A percentile compares a stretch with the other conserved stretches of the same genome.
Evolutionary conservation across 495 filamentous ascomycete genomes (phyloP).

Genomic region (Neurospora sp.): DNA sequence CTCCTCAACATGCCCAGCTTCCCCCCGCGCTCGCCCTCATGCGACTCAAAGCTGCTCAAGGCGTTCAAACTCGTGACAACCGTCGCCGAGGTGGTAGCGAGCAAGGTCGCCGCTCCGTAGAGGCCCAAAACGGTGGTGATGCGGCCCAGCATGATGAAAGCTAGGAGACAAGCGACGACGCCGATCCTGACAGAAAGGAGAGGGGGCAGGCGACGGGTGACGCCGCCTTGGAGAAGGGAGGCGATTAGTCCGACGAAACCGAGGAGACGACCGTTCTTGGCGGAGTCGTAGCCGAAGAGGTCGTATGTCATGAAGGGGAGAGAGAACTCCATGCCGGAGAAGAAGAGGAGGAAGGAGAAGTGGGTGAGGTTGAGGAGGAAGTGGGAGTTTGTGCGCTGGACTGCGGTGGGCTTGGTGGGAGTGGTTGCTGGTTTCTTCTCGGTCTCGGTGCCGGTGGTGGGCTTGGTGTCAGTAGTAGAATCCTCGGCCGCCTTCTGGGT

Average conservation of each 20-base stretch:
- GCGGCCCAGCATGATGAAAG: constrained; percentile 71
- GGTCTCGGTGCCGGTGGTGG: too few relatives aligned
- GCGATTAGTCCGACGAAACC: constrained; percentile 92
- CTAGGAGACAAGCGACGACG: constrained; percentile 61
- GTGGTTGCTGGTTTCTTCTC: constrained; percentile 5
- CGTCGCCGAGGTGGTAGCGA: constrained; percentile 83
- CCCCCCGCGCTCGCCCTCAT: constrained; percentile 67
- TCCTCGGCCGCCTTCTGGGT: constrained; percentile 8
- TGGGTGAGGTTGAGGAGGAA: constrained; percentile 77
- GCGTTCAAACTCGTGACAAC: constrained; percentile 93
- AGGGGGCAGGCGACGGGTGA: constrained; percentile 73
- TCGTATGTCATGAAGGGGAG: constrained; percentile 96
- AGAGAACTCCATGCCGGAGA: constrained; percentile 93
- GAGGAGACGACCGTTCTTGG: constrained; percentile 74
- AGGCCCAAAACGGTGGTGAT: constrained; percentile 54
- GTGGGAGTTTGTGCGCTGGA: constrained; percentile 65
- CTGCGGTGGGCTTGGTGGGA: constrained; percentile 4
- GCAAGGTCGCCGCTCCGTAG: constrained; percentile 67
- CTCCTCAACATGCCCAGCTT: constrained; percentile 80
- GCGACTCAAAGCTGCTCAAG: constrained; percentile 79
- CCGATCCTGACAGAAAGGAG: constrained; percentile 69
- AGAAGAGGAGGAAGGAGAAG: constrained; percentile 87
- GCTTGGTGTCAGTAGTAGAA: too few relatives aligned
- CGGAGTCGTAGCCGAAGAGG: constrained; percentile 70
- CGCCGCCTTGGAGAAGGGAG: constrained; percentile 73